Conservation (phyloP, 495 filamentous ascomycete genomes). For the Podospora pseudopauciseta region DNA sequence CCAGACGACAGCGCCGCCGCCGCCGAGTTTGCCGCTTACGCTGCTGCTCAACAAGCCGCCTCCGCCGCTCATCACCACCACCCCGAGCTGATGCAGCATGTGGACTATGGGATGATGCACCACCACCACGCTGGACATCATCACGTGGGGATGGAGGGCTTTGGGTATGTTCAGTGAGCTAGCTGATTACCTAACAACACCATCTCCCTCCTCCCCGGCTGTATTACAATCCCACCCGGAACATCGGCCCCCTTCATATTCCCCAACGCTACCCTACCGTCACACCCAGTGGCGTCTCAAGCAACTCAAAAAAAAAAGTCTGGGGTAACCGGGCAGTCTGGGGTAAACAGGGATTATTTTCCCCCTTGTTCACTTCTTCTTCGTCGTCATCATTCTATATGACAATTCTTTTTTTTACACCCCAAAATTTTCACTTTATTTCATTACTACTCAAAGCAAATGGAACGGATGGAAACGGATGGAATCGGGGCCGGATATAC, state of each 20-base stretch:
- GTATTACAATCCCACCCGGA: not conserved
- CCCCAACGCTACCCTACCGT: not conserved
- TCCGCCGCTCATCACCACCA: not conserved
- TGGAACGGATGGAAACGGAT: not conserved
- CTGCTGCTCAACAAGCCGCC: not conserved
- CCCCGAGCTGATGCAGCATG: slow-evolving; percentile 13
- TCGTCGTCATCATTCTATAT: not conserved
- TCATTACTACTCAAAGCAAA: not conserved
- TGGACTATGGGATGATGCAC: slow-evolving; percentile 19
- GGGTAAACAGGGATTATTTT: too few relatives aligned
- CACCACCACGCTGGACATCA: slow-evolving; percentile 14
- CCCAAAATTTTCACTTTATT: not conserved
- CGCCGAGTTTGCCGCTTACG: slow-evolving; percentile 29
- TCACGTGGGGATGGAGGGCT: slow-evolving; percentile 16
- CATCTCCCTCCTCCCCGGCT: not conserved
- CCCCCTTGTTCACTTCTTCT: not conserved
- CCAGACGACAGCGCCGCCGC: not conserved
- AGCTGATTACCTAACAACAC: not conserved
- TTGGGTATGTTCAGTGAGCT: slow-evolving; percentile 21
- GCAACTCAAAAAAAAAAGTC: not conserved
- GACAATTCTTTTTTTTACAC: not conserved
- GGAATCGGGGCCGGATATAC: not conserved
- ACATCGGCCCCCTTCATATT: not conserved
- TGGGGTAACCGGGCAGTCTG: not conserved
- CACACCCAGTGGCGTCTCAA: not conserved